A percentile compares a stretch with the other conserved stretches of the same genome.
Evolutionary conservation across 441 rosid species (phyloP).

Genomic region (Jatropha podagrica): DNA sequence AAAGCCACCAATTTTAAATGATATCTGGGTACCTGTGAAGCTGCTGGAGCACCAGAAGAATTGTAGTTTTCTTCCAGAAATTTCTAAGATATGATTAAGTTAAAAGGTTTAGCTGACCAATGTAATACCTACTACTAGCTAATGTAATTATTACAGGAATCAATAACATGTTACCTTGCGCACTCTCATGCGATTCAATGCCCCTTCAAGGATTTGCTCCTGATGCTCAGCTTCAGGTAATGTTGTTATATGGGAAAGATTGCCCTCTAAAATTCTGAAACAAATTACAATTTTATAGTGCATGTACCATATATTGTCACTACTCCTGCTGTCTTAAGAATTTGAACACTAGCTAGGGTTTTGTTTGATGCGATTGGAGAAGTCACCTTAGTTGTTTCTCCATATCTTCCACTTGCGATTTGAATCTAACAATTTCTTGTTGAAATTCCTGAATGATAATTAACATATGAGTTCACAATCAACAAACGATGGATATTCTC

Average conservation of each 20-base stretch:
- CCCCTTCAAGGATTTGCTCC: constrained; percentile 39
- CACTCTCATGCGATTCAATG: constrained; percentile 29
- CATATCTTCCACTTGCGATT: constrained; percentile 30
- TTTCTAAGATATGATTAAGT: background rate
- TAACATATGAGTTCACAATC: no score
- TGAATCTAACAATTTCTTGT: constrained; percentile 29
- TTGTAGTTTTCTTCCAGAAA: constrained; percentile 27
- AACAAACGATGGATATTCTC: no score
- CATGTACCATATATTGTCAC: no score
- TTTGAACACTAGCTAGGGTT: background rate
- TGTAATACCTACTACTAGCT: no score
- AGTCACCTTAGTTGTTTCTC: constrained; percentile 42
- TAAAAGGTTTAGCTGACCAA: background rate
- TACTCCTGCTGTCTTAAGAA: background rate
- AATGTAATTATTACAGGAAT: no score
- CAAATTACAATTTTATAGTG: background rate
- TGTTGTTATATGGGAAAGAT: constrained; percentile 34
- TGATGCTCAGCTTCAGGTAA: constrained; percentile 32
- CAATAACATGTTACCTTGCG: constrained; percentile 29
- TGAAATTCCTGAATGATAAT: constrained; percentile 30
- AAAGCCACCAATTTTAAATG: background rate
- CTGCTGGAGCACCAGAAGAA: constrained; percentile 17
- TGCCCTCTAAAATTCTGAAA: constrained; percentile 40
- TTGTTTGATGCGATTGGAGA: background rate
- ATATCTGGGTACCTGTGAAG: constrained; percentile 23